These are phyloP conservation scores for Talaromyces sp. DNA, from an alignment of 2,329 filamentous ascomycete genomes.

Conservation along the genomic window DNA sequence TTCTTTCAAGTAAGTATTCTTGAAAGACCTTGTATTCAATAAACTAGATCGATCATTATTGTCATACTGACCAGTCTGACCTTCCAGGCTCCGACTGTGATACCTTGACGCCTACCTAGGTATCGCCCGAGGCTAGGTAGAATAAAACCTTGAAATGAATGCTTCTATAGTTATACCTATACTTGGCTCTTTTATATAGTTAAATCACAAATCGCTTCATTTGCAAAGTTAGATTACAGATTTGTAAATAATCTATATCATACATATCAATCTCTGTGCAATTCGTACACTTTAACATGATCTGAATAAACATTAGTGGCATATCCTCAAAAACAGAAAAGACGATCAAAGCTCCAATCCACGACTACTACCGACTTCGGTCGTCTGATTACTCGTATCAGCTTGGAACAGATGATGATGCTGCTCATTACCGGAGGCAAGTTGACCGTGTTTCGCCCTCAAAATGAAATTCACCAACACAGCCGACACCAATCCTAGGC, in stretches of 20 bases:
- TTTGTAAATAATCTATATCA: not conserved
- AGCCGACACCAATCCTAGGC: conserved; percentile 65
- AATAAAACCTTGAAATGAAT: no score
- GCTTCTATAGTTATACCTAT: no score
- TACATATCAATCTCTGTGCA: not conserved
- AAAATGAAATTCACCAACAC: conserved; percentile 76
- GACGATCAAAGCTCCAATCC: conserved; percentile 7
- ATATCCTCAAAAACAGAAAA: not conserved
- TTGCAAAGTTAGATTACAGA: not conserved
- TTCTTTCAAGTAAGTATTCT: no score
- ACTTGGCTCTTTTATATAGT: not conserved
- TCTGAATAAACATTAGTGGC: not conserved
- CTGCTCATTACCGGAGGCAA: not conserved
- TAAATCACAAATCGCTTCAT: no score
- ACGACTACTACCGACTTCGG: not conserved
- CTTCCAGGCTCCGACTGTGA: no score
- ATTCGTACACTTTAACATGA: not conserved
- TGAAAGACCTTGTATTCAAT: no score
- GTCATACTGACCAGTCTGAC: no score
- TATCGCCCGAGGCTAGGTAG: no score
- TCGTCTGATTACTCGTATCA: not conserved
- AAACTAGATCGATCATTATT: no score
- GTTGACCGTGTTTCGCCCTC: conserved; percentile 55
- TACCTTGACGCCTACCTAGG: no score
- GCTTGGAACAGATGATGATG: not conserved